These are phyloP conservation scores for Russula emetica DNA, from an alignment of 768 basidiomycete species.

Conservation along the genomic window DNA sequence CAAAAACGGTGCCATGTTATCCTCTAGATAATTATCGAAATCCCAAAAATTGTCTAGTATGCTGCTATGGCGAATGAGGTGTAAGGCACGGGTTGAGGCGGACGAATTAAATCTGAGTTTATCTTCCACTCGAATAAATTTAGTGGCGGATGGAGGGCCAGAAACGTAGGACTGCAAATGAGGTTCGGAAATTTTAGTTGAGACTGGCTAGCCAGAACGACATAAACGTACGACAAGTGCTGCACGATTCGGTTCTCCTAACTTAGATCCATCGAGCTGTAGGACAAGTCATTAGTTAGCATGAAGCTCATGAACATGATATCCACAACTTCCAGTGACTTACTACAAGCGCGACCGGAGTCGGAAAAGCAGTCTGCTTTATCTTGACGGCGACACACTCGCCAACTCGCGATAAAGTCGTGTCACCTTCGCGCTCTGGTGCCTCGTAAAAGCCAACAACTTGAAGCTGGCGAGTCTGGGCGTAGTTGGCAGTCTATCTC, in stretches of 20 bases:
- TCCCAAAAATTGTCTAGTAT: conserved; percentile 62
- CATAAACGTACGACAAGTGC: conserved; percentile 22
- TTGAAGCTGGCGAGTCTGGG: conserved; percentile 47
- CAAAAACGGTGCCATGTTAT: conserved; percentile 54
- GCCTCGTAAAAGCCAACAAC: conserved; percentile 78
- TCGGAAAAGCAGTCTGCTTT: conserved; percentile 44
- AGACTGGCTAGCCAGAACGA: neutral
- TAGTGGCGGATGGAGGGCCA: neutral
- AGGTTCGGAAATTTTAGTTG: neutral
- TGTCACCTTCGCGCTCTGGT: conserved; percentile 58
- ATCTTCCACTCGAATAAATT: neutral
- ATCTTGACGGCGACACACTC: conserved; percentile 59
- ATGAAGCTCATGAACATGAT: conserved; percentile 33
- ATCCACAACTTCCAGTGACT: conserved; percentile 31
- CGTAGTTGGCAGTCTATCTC: conserved; percentile 54
- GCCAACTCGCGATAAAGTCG: conserved; percentile 57
- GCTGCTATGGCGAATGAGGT: conserved; percentile 47
- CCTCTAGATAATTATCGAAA: conserved; percentile 80
- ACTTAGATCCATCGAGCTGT: conserved; percentile 38
- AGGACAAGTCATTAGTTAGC: conserved; percentile 46
- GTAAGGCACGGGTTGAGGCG: conserved; percentile 45
- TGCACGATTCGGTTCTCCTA: conserved; percentile 6
- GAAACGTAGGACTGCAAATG: conserved; percentile 10
- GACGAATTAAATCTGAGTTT: conserved; percentile 5
- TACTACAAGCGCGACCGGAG: conserved; percentile 70